These are phyloP conservation scores for Pseudocercospora macadamiae DNA, from an alignment of 2,329 filamentous ascomycete species.

Conservation along the genomic window DNA sequence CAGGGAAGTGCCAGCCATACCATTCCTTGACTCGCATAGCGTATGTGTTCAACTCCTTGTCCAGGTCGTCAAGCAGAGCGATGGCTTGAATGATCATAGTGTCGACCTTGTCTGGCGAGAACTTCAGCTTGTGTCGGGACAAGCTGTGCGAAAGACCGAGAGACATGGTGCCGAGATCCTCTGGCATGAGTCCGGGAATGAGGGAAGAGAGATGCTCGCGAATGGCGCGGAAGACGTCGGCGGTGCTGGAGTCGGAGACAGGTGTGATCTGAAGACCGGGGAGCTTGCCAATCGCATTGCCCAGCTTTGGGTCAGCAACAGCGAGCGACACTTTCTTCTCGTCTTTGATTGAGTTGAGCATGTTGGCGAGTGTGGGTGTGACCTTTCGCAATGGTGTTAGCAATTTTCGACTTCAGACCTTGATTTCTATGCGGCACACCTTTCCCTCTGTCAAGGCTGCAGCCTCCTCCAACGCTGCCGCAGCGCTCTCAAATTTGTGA, in stretches of 20 bases:
- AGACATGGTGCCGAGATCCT: slow-evolving; percentile 91
- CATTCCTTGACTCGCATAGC: slow-evolving; percentile 99
- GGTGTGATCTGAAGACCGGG: slow-evolving; percentile 83
- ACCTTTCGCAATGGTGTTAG: slow-evolving; percentile 52
- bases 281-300: slow-evolving; percentile 88
- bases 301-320: slow-evolving; percentile 89
- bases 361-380: slow-evolving; percentile 77
- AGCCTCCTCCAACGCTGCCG: slow-evolving; percentile 87
- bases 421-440: slow-evolving; percentile 37
- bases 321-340: slow-evolving; percentile 97
- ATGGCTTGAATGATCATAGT: slow-evolving; percentile 99
- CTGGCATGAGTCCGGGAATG: slow-evolving; percentile 81
- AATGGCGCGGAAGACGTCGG: slow-evolving; percentile 92
- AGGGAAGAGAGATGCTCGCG: slow-evolving; percentile 87
- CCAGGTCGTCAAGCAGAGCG: slow-evolving; percentile 87
- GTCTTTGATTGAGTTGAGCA: slow-evolving; percentile 89
- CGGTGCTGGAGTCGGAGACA: slow-evolving; percentile 78
- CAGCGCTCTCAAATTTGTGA: slow-evolving; percentile 93
- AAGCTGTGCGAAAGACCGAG: slow-evolving; percentile 96
- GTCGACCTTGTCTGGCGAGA: slow-evolving; percentile 97
- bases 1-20: slow-evolving; percentile 99
- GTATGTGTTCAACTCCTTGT: slow-evolving; percentile 98
- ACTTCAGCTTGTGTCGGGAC: slow-evolving; percentile 96
- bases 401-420: background rate
- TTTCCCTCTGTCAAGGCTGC: slow-evolving; percentile 89